These are phyloP conservation scores for Eucalyptus polybractea DNA, from an alignment of 345 rosid genomes.

Conservation along the genomic window DNA sequence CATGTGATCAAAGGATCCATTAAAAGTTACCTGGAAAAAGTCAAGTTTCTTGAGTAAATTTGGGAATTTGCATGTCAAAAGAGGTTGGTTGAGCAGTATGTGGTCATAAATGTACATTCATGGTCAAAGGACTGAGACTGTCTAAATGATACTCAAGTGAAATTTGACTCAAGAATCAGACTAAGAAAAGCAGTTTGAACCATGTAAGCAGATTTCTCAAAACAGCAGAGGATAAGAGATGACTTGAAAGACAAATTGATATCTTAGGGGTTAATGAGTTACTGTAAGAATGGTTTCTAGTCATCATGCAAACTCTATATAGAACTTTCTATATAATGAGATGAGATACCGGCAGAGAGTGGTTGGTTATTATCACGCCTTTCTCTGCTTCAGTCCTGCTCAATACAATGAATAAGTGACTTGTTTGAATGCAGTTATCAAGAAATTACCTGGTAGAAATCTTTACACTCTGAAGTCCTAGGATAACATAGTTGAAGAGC, in stretches of 20 bases:
- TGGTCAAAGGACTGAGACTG: background rate
- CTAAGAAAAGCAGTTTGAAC: background rate
- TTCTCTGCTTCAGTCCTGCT: conserved; percentile 92
- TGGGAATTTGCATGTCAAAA: background rate
- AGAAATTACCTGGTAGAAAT: background rate
- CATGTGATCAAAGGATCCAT: conserved; percentile 98
- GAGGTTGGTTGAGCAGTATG: background rate
- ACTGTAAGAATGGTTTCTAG: background rate
- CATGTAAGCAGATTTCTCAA: background rate
- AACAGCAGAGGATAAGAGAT: background rate
- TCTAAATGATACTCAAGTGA: background rate
- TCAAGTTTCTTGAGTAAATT: background rate
- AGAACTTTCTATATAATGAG: background rate
- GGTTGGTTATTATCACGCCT: conserved; percentile 80
- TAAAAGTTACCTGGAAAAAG: conserved; percentile 66
- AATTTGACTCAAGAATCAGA: background rate
- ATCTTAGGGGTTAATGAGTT: background rate
- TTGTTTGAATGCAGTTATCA: background rate
- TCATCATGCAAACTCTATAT: background rate
- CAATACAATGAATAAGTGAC: background rate
- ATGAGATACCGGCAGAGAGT: conserved; percentile 64
- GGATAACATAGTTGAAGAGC: background rate
- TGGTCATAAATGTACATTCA: background rate
- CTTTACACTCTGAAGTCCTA: background rate
- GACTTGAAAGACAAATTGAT: background rate